These are phyloP conservation scores for Metschnikowia hibisci DNA, from an alignment of 805 yeast species.

Conservation along the genomic window DNA sequence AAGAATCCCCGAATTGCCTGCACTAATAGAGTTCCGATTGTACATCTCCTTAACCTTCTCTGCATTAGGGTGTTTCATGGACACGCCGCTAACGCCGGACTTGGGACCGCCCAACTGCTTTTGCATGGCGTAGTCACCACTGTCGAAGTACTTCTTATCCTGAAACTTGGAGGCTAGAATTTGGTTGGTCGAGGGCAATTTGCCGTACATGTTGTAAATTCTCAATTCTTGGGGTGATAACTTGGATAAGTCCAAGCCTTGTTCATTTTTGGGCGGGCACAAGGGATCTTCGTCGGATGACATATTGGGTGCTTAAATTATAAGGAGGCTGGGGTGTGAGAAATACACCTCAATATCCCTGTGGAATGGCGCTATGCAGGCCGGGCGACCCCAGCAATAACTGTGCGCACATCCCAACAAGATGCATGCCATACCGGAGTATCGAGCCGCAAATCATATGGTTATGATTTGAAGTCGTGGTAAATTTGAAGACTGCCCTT, in stretches of 20 bases:
- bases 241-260: slow-evolving; percentile 50
- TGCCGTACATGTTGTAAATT: slow-evolving; percentile 77
- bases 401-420: slow-evolving; percentile 1
- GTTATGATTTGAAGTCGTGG: too few species aligned
- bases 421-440: background rate
- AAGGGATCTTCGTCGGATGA: slow-evolving; percentile 46
- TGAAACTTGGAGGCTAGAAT: slow-evolving; percentile 69
- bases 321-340: slow-evolving; percentile 5
- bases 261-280: slow-evolving; percentile 44
- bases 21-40: slow-evolving; percentile 56
- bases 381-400: background rate
- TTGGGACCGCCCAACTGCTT: slow-evolving; percentile 36
- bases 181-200: slow-evolving; percentile 76
- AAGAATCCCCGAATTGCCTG: slow-evolving; percentile 39
- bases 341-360: slow-evolving; percentile 2
- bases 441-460: too few species aligned
- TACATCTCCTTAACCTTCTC: slow-evolving; percentile 56
- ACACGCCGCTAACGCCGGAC: slow-evolving; percentile 33
- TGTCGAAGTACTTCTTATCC: slow-evolving; percentile 88
- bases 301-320: slow-evolving; percentile 17
- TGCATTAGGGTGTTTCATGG: slow-evolving; percentile 49
- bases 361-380: slow-evolving; percentile 6
- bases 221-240: slow-evolving; percentile 76
- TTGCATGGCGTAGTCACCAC: slow-evolving; percentile 90
- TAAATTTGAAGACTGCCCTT: too few species aligned